phyloP scores from a whole-genome alignment of 139 green algal species.

The Trebouxia sp. region DNA sequence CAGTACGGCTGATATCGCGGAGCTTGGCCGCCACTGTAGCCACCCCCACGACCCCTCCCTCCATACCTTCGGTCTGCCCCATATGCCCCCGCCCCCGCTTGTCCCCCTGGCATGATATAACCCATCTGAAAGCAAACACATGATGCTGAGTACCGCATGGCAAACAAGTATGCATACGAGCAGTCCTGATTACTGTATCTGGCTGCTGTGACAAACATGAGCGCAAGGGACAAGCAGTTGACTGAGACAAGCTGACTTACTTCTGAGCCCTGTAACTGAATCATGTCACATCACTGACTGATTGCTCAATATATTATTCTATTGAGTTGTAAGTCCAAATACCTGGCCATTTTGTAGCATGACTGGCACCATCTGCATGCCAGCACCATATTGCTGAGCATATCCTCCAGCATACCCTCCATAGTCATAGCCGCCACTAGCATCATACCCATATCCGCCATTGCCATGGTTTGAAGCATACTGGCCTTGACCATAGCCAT shows the following conservation, averaged over 20 bases:
- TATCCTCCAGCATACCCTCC: slow-evolving; percentile 32
- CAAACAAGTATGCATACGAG: neutral
- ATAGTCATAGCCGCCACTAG: slow-evolving; percentile 27
- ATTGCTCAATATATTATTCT: too few relatives aligned
- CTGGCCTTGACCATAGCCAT: slow-evolving; percentile 23
- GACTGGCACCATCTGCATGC: slow-evolving; percentile 52
- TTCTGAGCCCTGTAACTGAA: neutral
- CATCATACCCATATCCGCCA: slow-evolving; percentile 32
- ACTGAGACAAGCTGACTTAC: too few relatives aligned
- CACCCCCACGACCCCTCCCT: slow-evolving; percentile 12
- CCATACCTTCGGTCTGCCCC: slow-evolving; percentile 22
- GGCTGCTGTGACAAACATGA: too few relatives aligned
- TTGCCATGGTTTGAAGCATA: slow-evolving; percentile 30
- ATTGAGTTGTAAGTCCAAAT: too few relatives aligned
- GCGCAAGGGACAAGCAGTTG: too few relatives aligned
- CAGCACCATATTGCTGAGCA: slow-evolving; percentile 33
- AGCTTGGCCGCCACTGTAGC: slow-evolving; percentile 25
- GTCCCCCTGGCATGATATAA: slow-evolving; percentile 40
- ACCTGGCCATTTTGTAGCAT: slow-evolving; percentile 50
- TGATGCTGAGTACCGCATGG: too few relatives aligned
- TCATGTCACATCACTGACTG: neutral
- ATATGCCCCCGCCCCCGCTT: slow-evolving; percentile 5
- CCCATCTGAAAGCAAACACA: slow-evolving; percentile 38
- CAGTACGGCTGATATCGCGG: slow-evolving; percentile 48
- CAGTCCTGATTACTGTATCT: neutral